Evolutionary conservation across 345 rosid genomes (phyloP), one percentile per base, ranked within the genome.

Genomic region (Gossypium mustelinum): DNA sequence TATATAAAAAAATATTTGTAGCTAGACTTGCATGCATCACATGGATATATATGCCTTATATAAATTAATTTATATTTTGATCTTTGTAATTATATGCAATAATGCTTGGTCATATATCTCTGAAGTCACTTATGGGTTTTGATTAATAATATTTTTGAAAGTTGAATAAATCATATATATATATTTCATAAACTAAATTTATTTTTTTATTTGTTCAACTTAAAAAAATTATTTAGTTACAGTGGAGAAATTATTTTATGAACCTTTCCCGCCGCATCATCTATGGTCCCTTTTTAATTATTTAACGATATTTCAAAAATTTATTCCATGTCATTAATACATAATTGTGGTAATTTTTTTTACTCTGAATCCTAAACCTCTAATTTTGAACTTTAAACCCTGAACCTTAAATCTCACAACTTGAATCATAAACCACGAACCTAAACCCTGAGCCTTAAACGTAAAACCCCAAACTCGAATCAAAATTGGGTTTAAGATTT

Each of bases 361-460:
- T 29, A 29, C 34, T 29, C 0, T 29, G 5, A 29, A 12, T 34
- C 41, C 6, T 4, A 4, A 34, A 34, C 6, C 29, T 3, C 3
- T 3, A 29, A 3, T 3, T 0, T 29, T 29, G 0, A 29, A 29
- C 1, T 3, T 0, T 4, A 34, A 34, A 34, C 7, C 7, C 0
- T 5, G 0, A 34, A 34, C 1, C 6, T 5, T 34, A 5, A 34
- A 34, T 0, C 34, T 29, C 34, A 3, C 0, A 29, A 29, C 7
- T 4, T 34, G 7, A 34, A 34, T 1, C 0, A 1, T 34, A 34
- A 34, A 4, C 0, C 1, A 0, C 1, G 6, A 34, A 34, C 6
- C 0, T 1, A 34, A 34, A 1, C 7, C 7, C 0, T 0, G 0
- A 34, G 5, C 1, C 41, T 1, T 34, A 34, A 34, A 34, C 7